Conservation (phyloP, 2,329 filamentous ascomycete species). For the Volutella citrinella region DNA sequence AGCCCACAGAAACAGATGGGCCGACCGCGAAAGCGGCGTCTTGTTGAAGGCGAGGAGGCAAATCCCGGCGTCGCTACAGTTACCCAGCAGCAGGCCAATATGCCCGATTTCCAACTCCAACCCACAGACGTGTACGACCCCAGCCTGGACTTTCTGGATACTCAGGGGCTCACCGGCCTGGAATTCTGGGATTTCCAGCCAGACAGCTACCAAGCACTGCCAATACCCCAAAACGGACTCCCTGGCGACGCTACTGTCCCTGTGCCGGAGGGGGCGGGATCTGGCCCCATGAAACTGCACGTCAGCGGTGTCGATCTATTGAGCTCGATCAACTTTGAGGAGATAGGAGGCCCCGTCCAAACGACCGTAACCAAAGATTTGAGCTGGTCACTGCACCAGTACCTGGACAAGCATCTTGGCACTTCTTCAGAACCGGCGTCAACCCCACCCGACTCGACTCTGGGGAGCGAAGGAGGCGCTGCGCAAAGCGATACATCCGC, state of each 20-base stretch:
- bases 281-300: constrained; percentile 11
- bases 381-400: constrained; percentile 24
- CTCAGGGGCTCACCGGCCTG: constrained; percentile 23
- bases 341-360: constrained; percentile 24
- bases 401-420: constrained; percentile 20
- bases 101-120: constrained; percentile 7
- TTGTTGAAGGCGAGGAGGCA: constrained; percentile 31
- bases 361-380: constrained; percentile 28
- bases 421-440: constrained; percentile 13
- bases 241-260: constrained; percentile 17
- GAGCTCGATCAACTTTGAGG: constrained; percentile 31
- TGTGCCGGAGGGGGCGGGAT: constrained; percentile 6
- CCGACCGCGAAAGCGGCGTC: constrained; percentile 56
- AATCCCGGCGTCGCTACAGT: neutral
- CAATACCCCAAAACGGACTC: too few species aligned
- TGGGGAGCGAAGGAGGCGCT: constrained; percentile 20
- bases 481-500: constrained; percentile 14
- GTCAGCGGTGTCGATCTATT: constrained; percentile 28
- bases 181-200: constrained; percentile 38
- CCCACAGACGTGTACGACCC: constrained; percentile 23
- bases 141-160: constrained; percentile 35
- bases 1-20: constrained; percentile 66
- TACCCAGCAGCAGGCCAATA: neutral
- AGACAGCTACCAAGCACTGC: constrained; percentile 18
- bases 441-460: constrained; percentile 15